Evolutionary conservation across 495 filamentous ascomycete species (phyloP), one percentile per base, ranked within the genome.

Genomic region (Lasiosphaeria ovina): DNA sequence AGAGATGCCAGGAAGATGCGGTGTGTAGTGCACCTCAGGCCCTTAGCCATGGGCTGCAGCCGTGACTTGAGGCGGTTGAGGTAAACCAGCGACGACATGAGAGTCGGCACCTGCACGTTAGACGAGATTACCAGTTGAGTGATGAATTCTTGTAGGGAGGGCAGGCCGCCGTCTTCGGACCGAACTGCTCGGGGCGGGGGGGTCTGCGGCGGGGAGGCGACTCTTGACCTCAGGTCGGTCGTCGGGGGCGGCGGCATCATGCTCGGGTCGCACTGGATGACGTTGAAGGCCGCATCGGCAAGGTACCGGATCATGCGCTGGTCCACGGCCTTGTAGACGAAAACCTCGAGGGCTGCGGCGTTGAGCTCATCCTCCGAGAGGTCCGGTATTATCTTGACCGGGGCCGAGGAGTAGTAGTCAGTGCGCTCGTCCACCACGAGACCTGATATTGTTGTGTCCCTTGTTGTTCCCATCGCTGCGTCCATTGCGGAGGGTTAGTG

Each of bases 1-100:
- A 97, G 84, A 4, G 91, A 85, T 31, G 95, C 90, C 56, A 98
- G 80, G 71, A 98, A 97, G 88, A 98, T 98, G 61, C 94, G 89
- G 70, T 98, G 94, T 48, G 94, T 92, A 12, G 94, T 98, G 80
- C 94, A 98, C 47, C 90, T 89, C 79, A 98, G 90, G 65, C 94
- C 94, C 80, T 97, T 98, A 66, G 94, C 95, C 65, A 96, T 91
- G 45, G 93, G 89, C 31, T 94, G 93, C 6, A 98, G 84, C 42
- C 91, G 85, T 55, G 87, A 80, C 71, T 87, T 89, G 61, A 98
- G 83, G 44, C 94, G 85, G 65, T 81, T 83, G 51, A 98, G 87
- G 79, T 97, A 98, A 69, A 98, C 92, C 4, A 98, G 82, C 6
- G 92, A 90, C 56, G 90, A 91, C 95, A 98, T 98, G 62, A 98